Percentiles rank a stretch among this genome's conserved stretches.
Evolutionary conservation across 805 yeast species (phyloP).

Genomic region (Candida maltosa): DNA sequence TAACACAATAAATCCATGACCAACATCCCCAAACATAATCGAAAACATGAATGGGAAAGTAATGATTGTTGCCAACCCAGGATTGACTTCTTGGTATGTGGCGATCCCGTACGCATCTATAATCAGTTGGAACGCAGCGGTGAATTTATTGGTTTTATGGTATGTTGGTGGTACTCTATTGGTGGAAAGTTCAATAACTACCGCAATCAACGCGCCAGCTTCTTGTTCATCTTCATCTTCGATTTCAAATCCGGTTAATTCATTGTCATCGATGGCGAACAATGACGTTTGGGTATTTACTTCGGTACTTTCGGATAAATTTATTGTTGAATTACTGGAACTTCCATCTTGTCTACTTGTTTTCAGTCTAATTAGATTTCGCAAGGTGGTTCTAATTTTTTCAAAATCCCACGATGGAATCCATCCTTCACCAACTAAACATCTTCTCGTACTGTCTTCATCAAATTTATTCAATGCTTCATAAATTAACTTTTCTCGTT

Average conservation of each 20-base stretch:
- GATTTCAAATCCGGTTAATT: slow-evolving; percentile 8
- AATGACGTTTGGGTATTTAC: slow-evolving; percentile 11
- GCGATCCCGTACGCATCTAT: slow-evolving; percentile 79
- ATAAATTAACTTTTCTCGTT: slow-evolving; percentile 57
- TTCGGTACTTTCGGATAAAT: background rate
- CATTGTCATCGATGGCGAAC: slow-evolving; percentile 22
- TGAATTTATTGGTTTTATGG: slow-evolving; percentile 68
- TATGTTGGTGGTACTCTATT: slow-evolving; percentile 69
- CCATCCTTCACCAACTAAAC: slow-evolving; percentile 75
- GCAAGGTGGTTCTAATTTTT: slow-evolving; percentile 34
- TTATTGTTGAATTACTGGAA: background rate
- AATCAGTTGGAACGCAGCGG: slow-evolving; percentile 65
- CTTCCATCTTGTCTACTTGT: slow-evolving; percentile 9
- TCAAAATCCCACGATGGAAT: slow-evolving; percentile 54
- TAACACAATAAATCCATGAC: slow-evolving; percentile 66
- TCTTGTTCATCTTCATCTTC: slow-evolving; percentile 14
- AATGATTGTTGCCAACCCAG: slow-evolving; percentile 70
- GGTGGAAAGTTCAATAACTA: slow-evolving; percentile 60
- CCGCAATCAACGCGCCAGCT: slow-evolving; percentile 28
- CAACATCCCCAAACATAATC: slow-evolving; percentile 80
- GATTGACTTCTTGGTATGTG: slow-evolving; percentile 70
- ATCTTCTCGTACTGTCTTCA: slow-evolving; percentile 63
- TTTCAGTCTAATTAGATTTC: slow-evolving; percentile 39
- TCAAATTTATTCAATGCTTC: slow-evolving; percentile 63
- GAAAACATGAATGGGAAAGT: slow-evolving; percentile 84